Evolutionary conservation across 768 basidiomycete species (phyloP).

Genomic region (Crepidotus variabilis): DNA sequence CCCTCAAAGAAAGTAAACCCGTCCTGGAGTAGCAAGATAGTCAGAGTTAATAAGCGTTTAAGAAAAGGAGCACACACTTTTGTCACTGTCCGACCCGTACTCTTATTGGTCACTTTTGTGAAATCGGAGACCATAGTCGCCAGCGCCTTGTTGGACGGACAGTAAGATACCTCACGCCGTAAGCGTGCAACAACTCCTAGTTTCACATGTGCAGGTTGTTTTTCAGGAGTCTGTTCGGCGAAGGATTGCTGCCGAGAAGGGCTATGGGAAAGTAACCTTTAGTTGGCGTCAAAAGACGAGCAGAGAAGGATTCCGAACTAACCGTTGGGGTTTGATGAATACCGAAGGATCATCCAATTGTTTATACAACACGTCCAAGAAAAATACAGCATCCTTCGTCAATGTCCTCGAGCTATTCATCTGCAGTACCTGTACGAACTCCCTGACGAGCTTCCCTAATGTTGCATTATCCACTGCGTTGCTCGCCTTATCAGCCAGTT

Average conservation of each 20-base stretch:
- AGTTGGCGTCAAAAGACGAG: not conserved
- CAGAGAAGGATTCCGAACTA: conserved; percentile 16
- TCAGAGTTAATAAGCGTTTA: not conserved
- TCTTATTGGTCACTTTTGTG: conserved; percentile 62
- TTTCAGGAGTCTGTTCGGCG: conserved; percentile 34
- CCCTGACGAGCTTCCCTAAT: conserved; percentile 51
- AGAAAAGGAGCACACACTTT: conserved; percentile 38
- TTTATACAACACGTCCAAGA: conserved; percentile 67
- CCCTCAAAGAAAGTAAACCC: conserved; percentile 68
- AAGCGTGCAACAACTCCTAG: conserved; percentile 57
- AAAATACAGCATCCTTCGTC: conserved; percentile 67
- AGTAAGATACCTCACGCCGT: conserved; percentile 47
- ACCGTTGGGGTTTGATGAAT: conserved; percentile 53
- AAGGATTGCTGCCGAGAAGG: conserved; percentile 36
- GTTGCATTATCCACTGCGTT: conserved; percentile 49
- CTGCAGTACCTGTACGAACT: conserved; percentile 62
- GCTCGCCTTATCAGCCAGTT: conserved; percentile 38
- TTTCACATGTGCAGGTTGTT: conserved; percentile 50
- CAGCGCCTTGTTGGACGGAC: conserved; percentile 51
- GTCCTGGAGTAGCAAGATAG: conserved; percentile 33
- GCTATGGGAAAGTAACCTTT: conserved; percentile 15
- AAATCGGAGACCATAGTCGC: conserved; percentile 69
- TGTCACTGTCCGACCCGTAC: conserved; percentile 66
- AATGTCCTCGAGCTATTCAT: conserved; percentile 61
- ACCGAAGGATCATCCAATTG: conserved; percentile 69